A percentile compares a stretch with the other conserved stretches of the same genome.
Conservation (phyloP, 2,329 filamentous ascomycete genomes). For the Phialophora chinensis region DNA sequence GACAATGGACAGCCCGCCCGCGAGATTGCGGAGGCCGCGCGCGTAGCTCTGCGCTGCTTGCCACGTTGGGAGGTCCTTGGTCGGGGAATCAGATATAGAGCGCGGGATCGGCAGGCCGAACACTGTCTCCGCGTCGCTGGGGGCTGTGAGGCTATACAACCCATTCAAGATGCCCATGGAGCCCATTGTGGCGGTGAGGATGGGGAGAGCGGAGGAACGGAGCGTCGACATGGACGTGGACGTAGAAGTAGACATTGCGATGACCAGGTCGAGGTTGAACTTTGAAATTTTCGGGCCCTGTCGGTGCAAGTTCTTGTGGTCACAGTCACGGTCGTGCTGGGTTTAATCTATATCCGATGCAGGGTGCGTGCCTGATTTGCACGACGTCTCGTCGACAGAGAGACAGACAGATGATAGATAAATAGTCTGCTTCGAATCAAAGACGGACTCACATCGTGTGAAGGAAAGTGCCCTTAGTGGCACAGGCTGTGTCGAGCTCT, state of each 20-base stretch:
- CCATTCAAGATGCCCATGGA: constrained; percentile 13
- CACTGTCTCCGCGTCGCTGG: constrained; percentile 5
- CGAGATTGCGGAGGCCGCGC: constrained; percentile 4
- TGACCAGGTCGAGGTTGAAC: background rate
- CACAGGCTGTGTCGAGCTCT: too few species aligned
- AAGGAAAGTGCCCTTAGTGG: too few species aligned
- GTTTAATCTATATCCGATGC: too few species aligned
- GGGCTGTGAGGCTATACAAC: constrained; percentile 1
- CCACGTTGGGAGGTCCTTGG: constrained; percentile 10
- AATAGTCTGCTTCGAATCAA: too few species aligned
- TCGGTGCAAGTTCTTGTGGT: too few species aligned
- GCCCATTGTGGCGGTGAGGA: constrained; percentile 5
- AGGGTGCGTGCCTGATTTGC: too few species aligned
- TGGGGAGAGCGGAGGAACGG: constrained; percentile 5
- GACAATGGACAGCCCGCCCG: constrained; percentile 7
- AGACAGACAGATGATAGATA: too few species aligned
- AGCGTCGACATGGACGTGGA: background rate
- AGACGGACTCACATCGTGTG: too few species aligned
- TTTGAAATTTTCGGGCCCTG: too few species aligned
- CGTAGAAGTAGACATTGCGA: background rate
- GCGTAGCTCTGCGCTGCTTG: constrained; percentile 11
- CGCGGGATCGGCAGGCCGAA: constrained; percentile 5
- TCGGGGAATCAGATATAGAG: background rate
- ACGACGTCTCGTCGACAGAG: too few species aligned
- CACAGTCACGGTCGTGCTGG: too few species aligned